Evolutionary conservation across 176 grass and related monocot species (phyloP), one percentile per base, ranked within the genome.

Genomic region (Rhynchospora tenuis): DNA sequence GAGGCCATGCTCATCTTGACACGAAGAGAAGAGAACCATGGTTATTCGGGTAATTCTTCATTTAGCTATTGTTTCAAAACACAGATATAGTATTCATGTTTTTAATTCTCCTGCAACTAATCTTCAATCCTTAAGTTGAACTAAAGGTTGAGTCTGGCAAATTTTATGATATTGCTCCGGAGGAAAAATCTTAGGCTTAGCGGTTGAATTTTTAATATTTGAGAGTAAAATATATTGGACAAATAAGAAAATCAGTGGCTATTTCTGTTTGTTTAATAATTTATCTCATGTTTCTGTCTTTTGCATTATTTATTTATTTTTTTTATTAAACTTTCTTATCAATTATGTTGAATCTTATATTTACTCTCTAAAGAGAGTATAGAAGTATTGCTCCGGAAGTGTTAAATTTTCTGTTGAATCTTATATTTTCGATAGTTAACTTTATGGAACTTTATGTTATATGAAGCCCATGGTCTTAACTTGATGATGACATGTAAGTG

Each of bases 1-100:
- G 95, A 84, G 95, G 24, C 16, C 95, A 94, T 88, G 95, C 95
- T 75, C 95, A 98, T 87, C 95, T 92, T 85, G 95, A 98, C 73
- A 98, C 95, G 29, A 98, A 91, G 89, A 91, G 95, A 87, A 90
- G 95, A 52, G 95, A 98, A 54, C 95, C 95, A 83, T 98, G 95
- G 95, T 64, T 98, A 88, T 98, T 98, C 33, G 95, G 95, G 95
- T 98, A 98, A 85, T 84, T 59, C 46, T 55, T 69, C 60, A 80
- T 28, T 24, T 45, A 26, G 7, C 45, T 74, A 27, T 74, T 52
- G 12, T 27, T 68, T 68, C 16, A 16, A 51, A 74, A 74, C 12
- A 27, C 11, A 69, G 43, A 2, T 27, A 74, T 4, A 2, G 2
- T 38, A 74, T 52, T 51, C 13, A 3, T 22, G 26, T 73, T 38